Evolutionary conservation across 2,329 filamentous ascomycete genomes (phyloP).

Genomic region (Aspergillus ochraceoroseus): DNA sequence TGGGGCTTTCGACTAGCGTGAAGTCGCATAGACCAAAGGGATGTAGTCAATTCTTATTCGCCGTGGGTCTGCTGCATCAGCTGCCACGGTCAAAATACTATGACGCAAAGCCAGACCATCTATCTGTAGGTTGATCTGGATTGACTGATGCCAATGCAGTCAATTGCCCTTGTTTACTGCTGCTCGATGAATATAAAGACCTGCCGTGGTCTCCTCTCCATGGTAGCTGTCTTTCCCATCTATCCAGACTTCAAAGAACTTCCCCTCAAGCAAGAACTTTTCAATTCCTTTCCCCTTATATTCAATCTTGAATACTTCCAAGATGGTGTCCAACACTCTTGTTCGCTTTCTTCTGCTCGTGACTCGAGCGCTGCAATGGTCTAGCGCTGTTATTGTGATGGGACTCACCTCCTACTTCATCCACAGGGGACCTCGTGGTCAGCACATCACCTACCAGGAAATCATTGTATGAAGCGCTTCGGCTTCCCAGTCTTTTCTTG

Average conservation of each 20-base stretch:
- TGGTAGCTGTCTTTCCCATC: not conserved
- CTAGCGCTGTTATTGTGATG: constrained; percentile 40
- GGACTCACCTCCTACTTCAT: constrained; percentile 42
- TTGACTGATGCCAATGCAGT: constrained; percentile 5
- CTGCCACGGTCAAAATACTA: constrained; percentile 12
- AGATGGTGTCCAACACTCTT: constrained; percentile 24
- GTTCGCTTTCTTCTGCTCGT: constrained; percentile 32
- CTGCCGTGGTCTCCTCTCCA: not conserved
- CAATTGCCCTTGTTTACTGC: not conserved
- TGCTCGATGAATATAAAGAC: constrained; percentile 5
- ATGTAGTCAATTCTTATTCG: not conserved
- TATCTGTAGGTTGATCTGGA: constrained; percentile 10
- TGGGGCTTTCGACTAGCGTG: not conserved
- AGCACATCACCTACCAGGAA: constrained; percentile 38
- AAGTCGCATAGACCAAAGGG: constrained; percentile 2
- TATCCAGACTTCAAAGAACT: no score
- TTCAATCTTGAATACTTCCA: constrained; percentile 11
- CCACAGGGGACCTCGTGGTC: constrained; percentile 28
- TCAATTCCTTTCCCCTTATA: no score
- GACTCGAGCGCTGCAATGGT: constrained; percentile 35
- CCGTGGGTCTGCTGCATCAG: constrained; percentile 12
- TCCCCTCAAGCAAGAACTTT: no score
- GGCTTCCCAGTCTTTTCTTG: no score
- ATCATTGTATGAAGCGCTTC: constrained; percentile 44
- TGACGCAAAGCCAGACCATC: constrained; percentile 12